Evolutionary conservation across 148 eudicot genomes (phyloP).

Genomic region (Hydrangea macrophylla): DNA sequence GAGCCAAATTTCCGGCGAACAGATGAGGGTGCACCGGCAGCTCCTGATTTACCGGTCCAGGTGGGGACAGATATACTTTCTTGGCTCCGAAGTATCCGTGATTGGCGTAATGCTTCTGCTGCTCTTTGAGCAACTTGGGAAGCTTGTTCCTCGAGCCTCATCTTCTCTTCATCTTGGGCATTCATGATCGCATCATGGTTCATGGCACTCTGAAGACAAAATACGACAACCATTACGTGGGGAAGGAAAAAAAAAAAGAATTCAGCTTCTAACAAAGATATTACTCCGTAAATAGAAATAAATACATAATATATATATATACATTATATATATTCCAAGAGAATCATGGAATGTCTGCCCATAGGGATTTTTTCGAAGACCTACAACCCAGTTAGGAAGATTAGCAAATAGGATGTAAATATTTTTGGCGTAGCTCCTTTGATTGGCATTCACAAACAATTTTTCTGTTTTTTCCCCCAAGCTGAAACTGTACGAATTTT

Average conservation of each 20-base stretch:
- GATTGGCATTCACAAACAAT: background rate
- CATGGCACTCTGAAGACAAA: constrained; percentile 72
- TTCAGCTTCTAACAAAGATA: no score
- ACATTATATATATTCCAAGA: no score
- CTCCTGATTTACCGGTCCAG: constrained; percentile 91
- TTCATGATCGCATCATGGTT: constrained; percentile 92
- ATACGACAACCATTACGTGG: constrained; percentile 2
- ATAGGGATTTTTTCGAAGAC: no score
- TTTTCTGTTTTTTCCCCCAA: background rate
- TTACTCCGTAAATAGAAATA: no score
- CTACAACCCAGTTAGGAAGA: no score
- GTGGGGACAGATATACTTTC: constrained; percentile 79
- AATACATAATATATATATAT: no score
- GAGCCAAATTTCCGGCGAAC: constrained; percentile 74
- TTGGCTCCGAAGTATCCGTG: constrained; percentile 75
- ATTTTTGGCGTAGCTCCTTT: background rate
- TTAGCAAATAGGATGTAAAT: no score
- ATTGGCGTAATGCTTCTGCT: constrained; percentile 89
- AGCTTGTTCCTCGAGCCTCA: constrained; percentile 78
- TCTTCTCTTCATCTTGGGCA: constrained; percentile 79
- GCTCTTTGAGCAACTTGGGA: constrained; percentile 88
- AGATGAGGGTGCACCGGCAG: constrained; percentile 93
- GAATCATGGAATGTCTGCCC: no score
- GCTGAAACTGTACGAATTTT: no score
- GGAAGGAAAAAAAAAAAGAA: background rate